These are phyloP conservation scores for Daldinia decipiens DNA, from an alignment of 495 filamentous ascomycete genomes.

Conservation along the genomic window DNA sequence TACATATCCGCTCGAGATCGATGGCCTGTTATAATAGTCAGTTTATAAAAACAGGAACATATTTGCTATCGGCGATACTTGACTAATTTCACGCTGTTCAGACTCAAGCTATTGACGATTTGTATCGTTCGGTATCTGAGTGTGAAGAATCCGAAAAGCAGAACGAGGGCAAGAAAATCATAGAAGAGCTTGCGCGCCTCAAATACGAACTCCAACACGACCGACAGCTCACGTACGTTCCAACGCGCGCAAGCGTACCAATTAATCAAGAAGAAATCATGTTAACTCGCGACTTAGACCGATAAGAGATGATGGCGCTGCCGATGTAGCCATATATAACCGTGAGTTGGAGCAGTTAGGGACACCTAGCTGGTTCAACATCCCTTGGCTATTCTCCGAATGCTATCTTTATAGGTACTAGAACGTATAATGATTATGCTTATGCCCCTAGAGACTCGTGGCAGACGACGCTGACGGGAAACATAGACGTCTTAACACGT, in stretches of 20 bases:
- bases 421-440: conserved; percentile 1
- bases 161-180: conserved; percentile 85
- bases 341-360: conserved; percentile 80
- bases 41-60: conserved; percentile 26
- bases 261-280: not conserved
- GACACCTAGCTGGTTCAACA: conserved; percentile 80
- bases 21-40: conserved; percentile 93
- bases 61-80: conserved; percentile 1
- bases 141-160: conserved; percentile 69
- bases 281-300: conserved; percentile 63
- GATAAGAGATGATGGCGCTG: conserved; percentile 79
- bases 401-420: conserved; percentile 89
- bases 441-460: conserved; percentile 4
- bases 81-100: conserved; percentile 48
- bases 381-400: conserved; percentile 89
- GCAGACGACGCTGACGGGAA: conserved; percentile 19
- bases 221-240: conserved; percentile 76
- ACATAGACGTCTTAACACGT: conserved; percentile 76
- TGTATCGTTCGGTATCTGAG: conserved; percentile 77
- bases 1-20: conserved; percentile 81
- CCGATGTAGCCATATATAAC: conserved; percentile 87
- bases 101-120: conserved; percentile 95
- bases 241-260: not conserved
- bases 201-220: conserved; percentile 98
- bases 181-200: conserved; percentile 79